Base-by-base conservation (phyloP, 345 rosid species). In the Melastoma malabathricum region DNA sequence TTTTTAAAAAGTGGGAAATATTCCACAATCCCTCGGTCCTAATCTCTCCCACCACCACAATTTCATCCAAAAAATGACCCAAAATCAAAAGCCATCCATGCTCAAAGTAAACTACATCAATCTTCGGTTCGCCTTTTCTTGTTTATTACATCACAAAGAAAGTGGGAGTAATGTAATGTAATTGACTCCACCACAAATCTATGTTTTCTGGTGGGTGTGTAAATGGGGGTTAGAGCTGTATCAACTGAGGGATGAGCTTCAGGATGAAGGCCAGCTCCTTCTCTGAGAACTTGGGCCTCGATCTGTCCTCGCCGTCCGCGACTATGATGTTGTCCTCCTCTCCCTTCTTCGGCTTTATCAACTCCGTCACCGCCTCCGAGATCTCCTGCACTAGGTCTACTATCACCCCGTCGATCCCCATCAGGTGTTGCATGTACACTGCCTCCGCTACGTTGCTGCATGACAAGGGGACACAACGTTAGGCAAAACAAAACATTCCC, bases 341-440 rank as follows among this genome's bases (percentile, higher is more conserved):
- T 2, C 15, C 49, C 52, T 59, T 55, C 3, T 65, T 29, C 13
- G 89, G 82, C 65, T 58, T 67, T 47, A 83, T 71, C 88, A 83
- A 56, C 47, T 74, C 81, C 2, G 68, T 34, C 16, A 87, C 84
- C 0, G 83, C 77, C 60, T 79, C 76, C 2, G 95, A 69, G 16
- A 87, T 83, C 67, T 92, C 98, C 25, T 72, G 66, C 44, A 87
- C 95, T 44, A 82, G 52, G 68, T 92, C 97, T 3, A 87, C 89
- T 8, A 92, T 84, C 58, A 92, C 95, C 51, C 98, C 95, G 16
- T 87, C 84, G 19, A 84, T 64, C 3, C 96, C 95, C 97, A 92
- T 92, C 71, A 87, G 50, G 64, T 92, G 68, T 60, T 92, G 98
- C 86, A 87, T 72, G 75, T 79, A 84, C 34, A 84, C 98, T 0